Conservation (phyloP, 257 asterid genomes). For the Craterostigma plantagineum region DNA sequence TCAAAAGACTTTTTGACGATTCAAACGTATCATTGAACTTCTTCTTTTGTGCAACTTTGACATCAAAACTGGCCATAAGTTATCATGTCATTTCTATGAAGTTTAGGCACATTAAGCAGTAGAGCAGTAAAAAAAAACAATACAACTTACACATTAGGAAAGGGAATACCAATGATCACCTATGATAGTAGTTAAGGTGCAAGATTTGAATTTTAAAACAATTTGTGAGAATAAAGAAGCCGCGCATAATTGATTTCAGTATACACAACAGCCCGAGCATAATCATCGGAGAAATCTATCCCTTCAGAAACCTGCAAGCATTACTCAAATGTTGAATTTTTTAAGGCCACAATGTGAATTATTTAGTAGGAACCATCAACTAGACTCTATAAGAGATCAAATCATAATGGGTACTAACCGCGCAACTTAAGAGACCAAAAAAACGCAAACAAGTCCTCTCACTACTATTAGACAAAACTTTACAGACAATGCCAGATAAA, state of each 20-base stretch:
- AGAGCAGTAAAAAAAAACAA: slow-evolving; percentile 10
- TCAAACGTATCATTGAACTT: slow-evolving; percentile 55
- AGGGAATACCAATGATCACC: slow-evolving; percentile 94
- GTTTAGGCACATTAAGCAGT: not conserved
- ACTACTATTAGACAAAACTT: no score
- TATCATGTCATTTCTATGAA: slow-evolving; percentile 6
- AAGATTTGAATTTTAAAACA: not conserved
- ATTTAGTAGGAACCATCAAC: not conserved
- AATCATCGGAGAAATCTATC: slow-evolving; percentile 90
- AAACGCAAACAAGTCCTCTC: no score
- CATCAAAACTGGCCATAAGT: slow-evolving; percentile 42
- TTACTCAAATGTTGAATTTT: not conserved
- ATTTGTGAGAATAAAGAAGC: not conserved
- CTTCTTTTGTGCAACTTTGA: slow-evolving; percentile 75
- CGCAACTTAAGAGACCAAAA: no score
- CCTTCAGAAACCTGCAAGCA: slow-evolving; percentile 90
- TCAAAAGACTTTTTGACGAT: slow-evolving; percentile 61
- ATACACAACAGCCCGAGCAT: slow-evolving; percentile 69
- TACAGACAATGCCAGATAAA: no score
- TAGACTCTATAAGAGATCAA: no score
- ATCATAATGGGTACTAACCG: no score
- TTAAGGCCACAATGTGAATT: not conserved
- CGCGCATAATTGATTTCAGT: not conserved
- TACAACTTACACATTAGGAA: slow-evolving; percentile 67
- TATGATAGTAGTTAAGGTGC: slow-evolving; percentile 29